phyloP scores from a whole-genome alignment of 2,329 filamentous ascomycete genomes.

The Trichophyton rubrum region DNA sequence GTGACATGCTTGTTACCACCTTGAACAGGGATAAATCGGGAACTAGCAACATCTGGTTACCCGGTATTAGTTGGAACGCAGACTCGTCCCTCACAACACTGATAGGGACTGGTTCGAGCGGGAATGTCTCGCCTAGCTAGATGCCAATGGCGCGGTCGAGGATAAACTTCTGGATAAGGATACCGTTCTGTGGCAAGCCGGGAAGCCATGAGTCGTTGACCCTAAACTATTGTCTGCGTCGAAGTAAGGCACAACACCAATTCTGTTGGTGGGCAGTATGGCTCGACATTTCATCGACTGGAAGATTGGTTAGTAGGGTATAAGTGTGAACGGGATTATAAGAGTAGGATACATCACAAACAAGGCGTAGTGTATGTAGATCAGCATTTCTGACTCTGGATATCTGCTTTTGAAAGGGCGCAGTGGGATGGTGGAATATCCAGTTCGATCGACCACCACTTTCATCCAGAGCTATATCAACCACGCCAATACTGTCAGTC shows the following conservation, averaged over 20 bases:
- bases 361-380: neutral
- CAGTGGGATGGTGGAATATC: neutral
- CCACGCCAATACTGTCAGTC: constrained; percentile 4
- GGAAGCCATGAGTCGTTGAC: neutral
- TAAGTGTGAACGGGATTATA: neutral
- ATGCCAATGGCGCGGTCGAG: neutral
- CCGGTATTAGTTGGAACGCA: neutral
- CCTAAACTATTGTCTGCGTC: neutral
- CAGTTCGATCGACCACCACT: neutral
- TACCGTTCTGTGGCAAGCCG: neutral
- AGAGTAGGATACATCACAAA: constrained; percentile 3
- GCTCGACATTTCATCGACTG: constrained; percentile 8
- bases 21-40: neutral
- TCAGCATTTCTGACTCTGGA: constrained; percentile 2
- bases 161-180: neutral
- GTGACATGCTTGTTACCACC: neutral
- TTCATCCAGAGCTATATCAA: constrained; percentile 4
- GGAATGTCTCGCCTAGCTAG: neutral
- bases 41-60: neutral
- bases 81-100: neutral
- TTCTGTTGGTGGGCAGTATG: neutral
- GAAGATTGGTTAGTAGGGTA: neutral
- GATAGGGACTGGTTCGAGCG: neutral
- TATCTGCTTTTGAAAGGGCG: constrained; percentile 3
- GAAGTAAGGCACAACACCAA: neutral